Conservation (phyloP, 805 yeast species). For the Cyberlindnera mycetangii region DNA sequence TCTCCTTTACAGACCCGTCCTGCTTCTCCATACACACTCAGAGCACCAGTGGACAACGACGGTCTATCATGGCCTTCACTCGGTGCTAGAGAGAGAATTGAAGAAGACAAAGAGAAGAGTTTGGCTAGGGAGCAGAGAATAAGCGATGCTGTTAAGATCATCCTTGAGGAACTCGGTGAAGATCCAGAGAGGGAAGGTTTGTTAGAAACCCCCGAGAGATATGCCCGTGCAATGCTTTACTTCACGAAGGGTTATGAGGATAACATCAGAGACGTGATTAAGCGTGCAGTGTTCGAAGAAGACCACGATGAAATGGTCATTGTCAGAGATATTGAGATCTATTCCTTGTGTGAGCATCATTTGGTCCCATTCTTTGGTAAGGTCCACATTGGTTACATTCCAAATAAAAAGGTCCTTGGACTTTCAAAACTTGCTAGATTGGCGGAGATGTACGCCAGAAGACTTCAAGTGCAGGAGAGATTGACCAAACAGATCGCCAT, state of each 20-base stretch:
- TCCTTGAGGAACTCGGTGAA: slow-evolving; percentile 81
- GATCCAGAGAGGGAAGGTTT: slow-evolving; percentile 87
- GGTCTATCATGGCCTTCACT: slow-evolving; percentile 92
- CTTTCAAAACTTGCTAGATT: slow-evolving; percentile 89
- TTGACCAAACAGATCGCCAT: slow-evolving; percentile 96
- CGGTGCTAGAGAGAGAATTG: slow-evolving; percentile 79
- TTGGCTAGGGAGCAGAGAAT: slow-evolving; percentile 68
- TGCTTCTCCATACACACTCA: slow-evolving; percentile 77
- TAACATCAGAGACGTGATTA: slow-evolving; percentile 81
- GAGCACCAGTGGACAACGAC: slow-evolving; percentile 84
- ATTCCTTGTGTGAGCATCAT: slow-evolving; percentile 95
- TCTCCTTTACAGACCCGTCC: slow-evolving; percentile 74
- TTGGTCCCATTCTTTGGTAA: slow-evolving; percentile 96
- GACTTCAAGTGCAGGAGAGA: slow-evolving; percentile 97
- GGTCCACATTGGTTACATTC: slow-evolving; percentile 97
- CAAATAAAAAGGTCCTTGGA: slow-evolving; percentile 89
- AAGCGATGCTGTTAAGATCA: slow-evolving; percentile 72
- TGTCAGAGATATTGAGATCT: slow-evolving; percentile 89
- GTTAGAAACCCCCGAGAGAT: slow-evolving; percentile 90
- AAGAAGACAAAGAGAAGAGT: slow-evolving; percentile 64
- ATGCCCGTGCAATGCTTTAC: slow-evolving; percentile 93
- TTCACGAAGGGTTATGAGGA: slow-evolving; percentile 97
- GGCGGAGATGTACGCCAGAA: slow-evolving; percentile 94
- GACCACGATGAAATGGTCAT: slow-evolving; percentile 99
- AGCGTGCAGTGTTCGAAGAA: slow-evolving; percentile 94